These are phyloP conservation scores for Cyclanthera cordifolia DNA, from an alignment of 306 rosid genomes.

Conservation along the genomic window DNA sequence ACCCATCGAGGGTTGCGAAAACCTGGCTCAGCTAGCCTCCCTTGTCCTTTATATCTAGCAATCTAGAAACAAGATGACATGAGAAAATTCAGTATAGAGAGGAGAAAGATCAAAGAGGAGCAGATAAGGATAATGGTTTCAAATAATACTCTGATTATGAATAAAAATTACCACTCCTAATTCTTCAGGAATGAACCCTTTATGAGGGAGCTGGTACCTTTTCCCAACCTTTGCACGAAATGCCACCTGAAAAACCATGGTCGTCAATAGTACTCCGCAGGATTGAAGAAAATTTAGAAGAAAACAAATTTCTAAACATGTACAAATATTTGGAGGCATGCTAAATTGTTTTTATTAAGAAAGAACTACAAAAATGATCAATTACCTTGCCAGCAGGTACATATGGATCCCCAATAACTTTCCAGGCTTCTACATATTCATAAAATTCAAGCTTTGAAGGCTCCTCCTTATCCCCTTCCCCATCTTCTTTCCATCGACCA, in stretches of 20 bases:
- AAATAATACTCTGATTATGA: background rate
- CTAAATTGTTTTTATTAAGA: background rate
- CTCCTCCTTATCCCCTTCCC: slow-evolving; percentile 38
- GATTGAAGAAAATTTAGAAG: background rate
- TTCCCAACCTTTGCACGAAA: slow-evolving; percentile 96
- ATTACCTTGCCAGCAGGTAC: slow-evolving; percentile 97
- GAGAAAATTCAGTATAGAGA: background rate
- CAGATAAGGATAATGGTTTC: slow-evolving; percentile 10
- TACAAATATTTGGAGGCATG: background rate
- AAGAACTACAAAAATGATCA: background rate
- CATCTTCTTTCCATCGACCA: slow-evolving; percentile 84
- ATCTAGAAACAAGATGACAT: slow-evolving; percentile 35
- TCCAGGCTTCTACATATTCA: slow-evolving; percentile 92
- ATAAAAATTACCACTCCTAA: slow-evolving; percentile 80
- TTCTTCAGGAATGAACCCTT: slow-evolving; percentile 91
- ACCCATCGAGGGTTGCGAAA: slow-evolving; percentile 96
- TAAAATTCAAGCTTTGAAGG: slow-evolving; percentile 71
- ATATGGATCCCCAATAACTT: slow-evolving; percentile 88
- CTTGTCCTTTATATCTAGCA: slow-evolving; percentile 96
- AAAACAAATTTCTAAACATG: background rate
- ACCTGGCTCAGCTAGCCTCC: slow-evolving; percentile 93
- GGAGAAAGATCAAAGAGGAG: background rate
- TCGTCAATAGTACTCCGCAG: slow-evolving; percentile 6
- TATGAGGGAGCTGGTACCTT: slow-evolving; percentile 85
- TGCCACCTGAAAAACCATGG: slow-evolving; percentile 50